Conservation (phyloP, 139 green algal genomes). For the Chlorella sp. region DNA sequence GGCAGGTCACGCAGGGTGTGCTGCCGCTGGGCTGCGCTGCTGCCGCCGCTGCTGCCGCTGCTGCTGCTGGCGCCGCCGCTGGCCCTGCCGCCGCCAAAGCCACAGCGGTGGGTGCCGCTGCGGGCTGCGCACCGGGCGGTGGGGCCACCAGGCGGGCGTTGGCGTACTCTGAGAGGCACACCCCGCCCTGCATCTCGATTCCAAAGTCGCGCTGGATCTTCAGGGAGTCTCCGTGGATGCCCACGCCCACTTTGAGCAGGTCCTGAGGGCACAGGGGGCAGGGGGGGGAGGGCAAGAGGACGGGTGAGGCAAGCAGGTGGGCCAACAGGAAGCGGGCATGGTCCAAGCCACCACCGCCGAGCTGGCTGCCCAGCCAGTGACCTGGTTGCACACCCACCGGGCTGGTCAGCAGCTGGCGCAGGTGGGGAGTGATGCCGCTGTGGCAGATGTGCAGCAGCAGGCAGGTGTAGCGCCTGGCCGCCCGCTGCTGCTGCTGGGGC, state of each 20-base stretch:
- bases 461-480: conserved; percentile 12
- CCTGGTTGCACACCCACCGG: not conserved
- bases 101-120: not conserved
- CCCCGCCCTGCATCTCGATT: conserved; percentile 41
- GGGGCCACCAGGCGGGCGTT: conserved; percentile 26
- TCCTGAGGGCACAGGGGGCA: conserved; percentile 27
- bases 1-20: not conserved
- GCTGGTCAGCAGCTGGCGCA: conserved; percentile 36
- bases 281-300: not conserved
- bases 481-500: not conserved
- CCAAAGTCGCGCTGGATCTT: conserved; percentile 60
- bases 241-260: conserved; percentile 56
- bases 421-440: conserved; percentile 35
- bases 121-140: not conserved
- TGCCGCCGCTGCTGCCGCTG: not conserved
- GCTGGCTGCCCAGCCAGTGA: not conserved
- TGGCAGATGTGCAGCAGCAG: conserved; percentile 51
- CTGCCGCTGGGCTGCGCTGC: not conserved
- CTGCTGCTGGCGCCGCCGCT: not conserved
- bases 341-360: too few relatives aligned
- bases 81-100: not conserved
- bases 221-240: conserved; percentile 42
- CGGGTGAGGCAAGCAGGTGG: not conserved
- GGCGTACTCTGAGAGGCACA: conserved; percentile 53
- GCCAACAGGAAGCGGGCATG: too few relatives aligned